Base-by-base conservation (phyloP, 1,139 yeast genomes). In the Diutina scorzettiae region DNA sequence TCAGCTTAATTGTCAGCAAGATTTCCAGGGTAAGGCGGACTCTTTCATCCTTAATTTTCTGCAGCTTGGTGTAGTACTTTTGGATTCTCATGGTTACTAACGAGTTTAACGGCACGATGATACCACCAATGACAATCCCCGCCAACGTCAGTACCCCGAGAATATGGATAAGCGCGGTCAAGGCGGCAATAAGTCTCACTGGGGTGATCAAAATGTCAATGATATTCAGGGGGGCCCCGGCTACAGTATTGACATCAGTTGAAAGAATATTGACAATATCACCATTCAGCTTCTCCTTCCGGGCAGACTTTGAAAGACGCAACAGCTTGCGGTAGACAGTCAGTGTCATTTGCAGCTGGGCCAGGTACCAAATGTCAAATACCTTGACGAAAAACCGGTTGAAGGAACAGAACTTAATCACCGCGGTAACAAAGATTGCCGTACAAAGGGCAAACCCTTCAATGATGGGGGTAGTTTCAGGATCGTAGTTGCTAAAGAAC, bases 21-120 rank as follows among this genome's bases (percentile, higher is more conserved):
- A 81, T 69, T 51, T 81, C 89, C 21, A 76, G 69, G 11, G 81
- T 76, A 27, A 69, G 57, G 25, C 68, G 63, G 11, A 80, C 76
- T 55, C 85, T 64, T 27, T 59, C 58, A 52, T 82, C 91, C 51
- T 81, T 82, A 47, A 71, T 67, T 43, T 65, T 66, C 94, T 84
- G 82, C 54, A 80, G 84, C 20, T 67, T 61, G 46, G 75, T 76
- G 47, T 75, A 72, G 47, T 73, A 39, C 6, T 53, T 51, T 51
- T 77, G 72, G 45, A 74, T 58, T 40, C 61, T 63, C 47, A 64
- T 66, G 2, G 82, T 71, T 8, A 78, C 48, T 9, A 62, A 50
- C 3, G 76, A 60, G 48, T 79, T 80, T 29, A 78, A 44, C 0
- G 91, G 91, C 44, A 79, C 63, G 62, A 77, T 67, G 4, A 79